Percentiles rank a stretch among this genome's conserved stretches.
These are phyloP conservation scores for Sugiyamaella floridensis DNA, from an alignment of 805 yeast species.

Conservation along the genomic window DNA sequence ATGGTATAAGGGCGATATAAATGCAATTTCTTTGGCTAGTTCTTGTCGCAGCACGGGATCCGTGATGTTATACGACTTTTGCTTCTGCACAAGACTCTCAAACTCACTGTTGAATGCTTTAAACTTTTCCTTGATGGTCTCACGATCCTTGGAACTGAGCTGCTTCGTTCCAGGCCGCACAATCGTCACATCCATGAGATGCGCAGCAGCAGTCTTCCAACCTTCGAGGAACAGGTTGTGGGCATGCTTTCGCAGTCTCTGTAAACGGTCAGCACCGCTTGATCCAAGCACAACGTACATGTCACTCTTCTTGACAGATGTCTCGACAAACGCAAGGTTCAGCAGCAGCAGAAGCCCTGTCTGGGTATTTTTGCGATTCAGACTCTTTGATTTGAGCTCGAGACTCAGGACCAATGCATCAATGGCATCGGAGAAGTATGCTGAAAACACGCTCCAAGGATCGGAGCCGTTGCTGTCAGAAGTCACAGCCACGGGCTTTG, in stretches of 20 bases:
- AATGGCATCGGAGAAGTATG: conserved; percentile 68
- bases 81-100: conserved; percentile 65
- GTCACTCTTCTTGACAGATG: conserved; percentile 47
- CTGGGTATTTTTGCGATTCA: conserved; percentile 29
- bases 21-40: conserved; percentile 61
- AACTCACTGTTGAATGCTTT: conserved; percentile 74
- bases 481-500: conserved; percentile 41
- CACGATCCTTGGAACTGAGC: conserved; percentile 64
- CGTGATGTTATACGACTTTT: conserved; percentile 56
- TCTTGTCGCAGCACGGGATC: conserved; percentile 59
- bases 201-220: conserved; percentile 76
- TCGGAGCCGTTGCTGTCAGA: conserved; percentile 38
- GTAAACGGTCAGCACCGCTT: conserved; percentile 56
- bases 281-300: conserved; percentile 44
- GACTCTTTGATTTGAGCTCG: conserved; percentile 49
- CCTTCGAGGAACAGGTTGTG: conserved; percentile 58
- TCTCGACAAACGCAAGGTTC: conserved; percentile 68
- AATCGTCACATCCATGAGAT: conserved; percentile 73
- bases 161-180: conserved; percentile 45
- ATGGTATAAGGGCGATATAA: conserved; percentile 77
- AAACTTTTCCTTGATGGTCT: conserved; percentile 76
- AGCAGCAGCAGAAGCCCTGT: conserved; percentile 67
- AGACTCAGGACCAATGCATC: conserved; percentile 64
- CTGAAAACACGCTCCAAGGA: conserved; percentile 36
- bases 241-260: conserved; percentile 64